These are phyloP conservation scores for Mariannaea sp. DNA, from an alignment of 2,329 filamentous ascomycete genomes.

Conservation along the genomic window DNA sequence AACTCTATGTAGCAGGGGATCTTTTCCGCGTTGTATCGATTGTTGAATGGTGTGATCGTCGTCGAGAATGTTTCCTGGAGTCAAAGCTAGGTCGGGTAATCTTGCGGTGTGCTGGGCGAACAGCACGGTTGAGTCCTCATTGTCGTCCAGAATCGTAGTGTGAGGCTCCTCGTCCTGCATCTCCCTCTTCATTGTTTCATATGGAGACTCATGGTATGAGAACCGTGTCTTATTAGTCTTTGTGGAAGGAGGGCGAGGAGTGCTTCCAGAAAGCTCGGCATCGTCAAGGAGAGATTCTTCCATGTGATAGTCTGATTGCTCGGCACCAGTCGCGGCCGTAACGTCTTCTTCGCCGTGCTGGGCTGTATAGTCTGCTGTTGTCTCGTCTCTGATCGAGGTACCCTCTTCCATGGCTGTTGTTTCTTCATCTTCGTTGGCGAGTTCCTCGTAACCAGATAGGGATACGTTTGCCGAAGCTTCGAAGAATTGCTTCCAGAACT, in stretches of 20 bases:
- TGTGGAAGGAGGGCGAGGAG: slow-evolving; percentile 62
- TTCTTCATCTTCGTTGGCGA: slow-evolving; percentile 70
- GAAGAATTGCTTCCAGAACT: slow-evolving; percentile 99
- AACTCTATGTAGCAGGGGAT: slow-evolving; percentile 87
- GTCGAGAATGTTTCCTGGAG: slow-evolving; percentile 57
- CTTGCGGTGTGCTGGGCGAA: slow-evolving; percentile 59
- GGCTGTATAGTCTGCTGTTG: slow-evolving; percentile 55
- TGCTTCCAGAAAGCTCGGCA: slow-evolving; percentile 67
- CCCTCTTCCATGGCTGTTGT: slow-evolving; percentile 55
- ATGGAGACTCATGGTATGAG: slow-evolving; percentile 74
- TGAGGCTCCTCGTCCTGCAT: slow-evolving; percentile 55
- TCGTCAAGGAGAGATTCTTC: slow-evolving; percentile 74
- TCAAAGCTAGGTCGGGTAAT: slow-evolving; percentile 66
- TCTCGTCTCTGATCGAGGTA: slow-evolving; percentile 61
- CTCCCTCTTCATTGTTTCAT: slow-evolving; percentile 73
- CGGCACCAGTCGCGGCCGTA: slow-evolving; percentile 41
- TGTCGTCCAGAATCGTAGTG: slow-evolving; percentile 43
- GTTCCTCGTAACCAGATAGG: slow-evolving; percentile 90
- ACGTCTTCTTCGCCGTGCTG: slow-evolving; percentile 46
- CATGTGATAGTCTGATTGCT: slow-evolving; percentile 45
- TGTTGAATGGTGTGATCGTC: slow-evolving; percentile 41
- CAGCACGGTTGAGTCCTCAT: slow-evolving; percentile 54
- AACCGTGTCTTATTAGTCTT: slow-evolving; percentile 58
- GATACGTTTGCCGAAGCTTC: slow-evolving; percentile 98
- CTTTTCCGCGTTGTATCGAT: slow-evolving; percentile 53